Percentiles rank a stretch among this genome's conserved stretches.
Conservation (phyloP, 2,329 filamentous ascomycete genomes). For the Hypoxylon sp. region DNA sequence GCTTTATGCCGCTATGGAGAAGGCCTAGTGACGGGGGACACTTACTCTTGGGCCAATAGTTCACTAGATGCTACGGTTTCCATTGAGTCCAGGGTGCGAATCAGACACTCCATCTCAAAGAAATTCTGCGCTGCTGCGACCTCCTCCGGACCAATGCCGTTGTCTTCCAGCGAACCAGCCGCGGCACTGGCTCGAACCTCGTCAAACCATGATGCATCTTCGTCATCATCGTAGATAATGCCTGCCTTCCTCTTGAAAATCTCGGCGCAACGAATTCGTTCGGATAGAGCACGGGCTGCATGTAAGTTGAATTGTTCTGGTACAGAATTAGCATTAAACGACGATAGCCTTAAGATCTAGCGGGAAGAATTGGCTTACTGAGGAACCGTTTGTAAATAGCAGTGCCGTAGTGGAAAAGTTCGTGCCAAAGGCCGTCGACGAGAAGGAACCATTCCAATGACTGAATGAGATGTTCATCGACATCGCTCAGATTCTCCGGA, state of each 20-base stretch:
- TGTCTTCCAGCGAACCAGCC: slow-evolving; percentile 51
- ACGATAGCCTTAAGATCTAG: neutral
- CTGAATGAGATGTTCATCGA: slow-evolving; percentile 79
- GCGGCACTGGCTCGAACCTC: slow-evolving; percentile 46
- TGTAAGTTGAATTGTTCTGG: slow-evolving; percentile 65
- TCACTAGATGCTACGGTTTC: slow-evolving; percentile 74
- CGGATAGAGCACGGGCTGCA: slow-evolving; percentile 67
- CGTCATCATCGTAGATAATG: slow-evolving; percentile 53
- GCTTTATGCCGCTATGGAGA: slow-evolving; percentile 13
- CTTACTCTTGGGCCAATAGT: slow-evolving; percentile 66
- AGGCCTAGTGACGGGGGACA: slow-evolving; percentile 30
- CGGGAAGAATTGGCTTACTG: slow-evolving; percentile 68
- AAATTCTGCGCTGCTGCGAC: slow-evolving; percentile 70
- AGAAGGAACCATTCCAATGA: slow-evolving; percentile 88
- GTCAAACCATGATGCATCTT: slow-evolving; percentile 52
- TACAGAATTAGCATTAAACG: slow-evolving; percentile 20
- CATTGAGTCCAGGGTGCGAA: slow-evolving; percentile 74
- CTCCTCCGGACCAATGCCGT: slow-evolving; percentile 57
- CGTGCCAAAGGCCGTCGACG: slow-evolving; percentile 77
- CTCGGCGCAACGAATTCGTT: slow-evolving; percentile 64
- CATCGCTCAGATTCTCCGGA: slow-evolving; percentile 65
- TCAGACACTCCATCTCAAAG: slow-evolving; percentile 76
- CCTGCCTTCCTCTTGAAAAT: slow-evolving; percentile 59
- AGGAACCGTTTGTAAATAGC: slow-evolving; percentile 87
- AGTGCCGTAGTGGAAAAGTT: slow-evolving; percentile 76